Base-by-base conservation (phyloP, 371 early-diverging fungal species). In the Ordospora colligata region DNA sequence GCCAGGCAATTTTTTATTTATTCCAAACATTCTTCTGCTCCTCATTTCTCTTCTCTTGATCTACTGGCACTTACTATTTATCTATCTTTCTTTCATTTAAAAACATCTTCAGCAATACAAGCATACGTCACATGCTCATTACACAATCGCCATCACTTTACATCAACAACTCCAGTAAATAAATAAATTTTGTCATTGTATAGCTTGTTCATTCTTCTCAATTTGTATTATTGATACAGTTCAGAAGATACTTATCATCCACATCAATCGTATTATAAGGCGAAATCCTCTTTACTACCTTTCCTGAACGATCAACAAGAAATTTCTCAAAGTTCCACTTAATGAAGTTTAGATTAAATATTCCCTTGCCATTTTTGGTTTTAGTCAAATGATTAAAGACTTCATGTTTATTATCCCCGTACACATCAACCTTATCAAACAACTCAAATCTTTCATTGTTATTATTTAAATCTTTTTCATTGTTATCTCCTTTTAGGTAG, bases 351-450 rank as follows among this genome's bases (percentile, higher is more conserved):
- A 87, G 88, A 49, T 90, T 52, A n/a, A 87, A 62, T 6, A 12
- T 58, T 6, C 89, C 89, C 9, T 87, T 80, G 70, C 86, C 86
- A 10, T 87, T 84, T 4, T 83, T 79, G 77, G 90, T 91, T 10
- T 37, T 58, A 17, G 19, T 37, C 37, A 93, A 82, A 76, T 86
- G 91, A 44, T 87, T 81, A 80, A 87, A 92, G 42, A 93, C 82
- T 10, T 90, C 88, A 70, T 89, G 86, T 58, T 86, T 89, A 27
- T 90, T 83, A 25, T 85, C 80, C 9, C 92, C 92, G 74, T 90
- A 90, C n/a, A 93, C 92, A 47, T 90, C 88, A 77, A 92, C 87
- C 82, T 91, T 91, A 67, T 90, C 88, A 85, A 91, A 90, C 62
- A 94, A 79, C 32, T 89, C 89, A 87, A 92, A 93, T 0, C 87